Conservation (phyloP, 768 basidiomycete species). For the Leucocoprinus leucothites region DNA sequence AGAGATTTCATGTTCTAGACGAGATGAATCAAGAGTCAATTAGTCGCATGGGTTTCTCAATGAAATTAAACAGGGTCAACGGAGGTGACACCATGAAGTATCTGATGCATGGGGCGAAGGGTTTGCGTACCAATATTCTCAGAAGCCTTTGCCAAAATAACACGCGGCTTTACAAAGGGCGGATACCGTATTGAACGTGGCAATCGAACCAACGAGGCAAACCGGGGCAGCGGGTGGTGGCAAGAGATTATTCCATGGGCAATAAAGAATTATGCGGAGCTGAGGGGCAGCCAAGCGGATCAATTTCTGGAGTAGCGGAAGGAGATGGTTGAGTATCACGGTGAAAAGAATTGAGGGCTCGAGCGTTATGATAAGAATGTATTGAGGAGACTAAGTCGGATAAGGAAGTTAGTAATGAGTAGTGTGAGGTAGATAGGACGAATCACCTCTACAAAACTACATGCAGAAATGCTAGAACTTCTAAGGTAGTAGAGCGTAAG, state of each 20-base stretch:
- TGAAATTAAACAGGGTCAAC: constrained; percentile 9
- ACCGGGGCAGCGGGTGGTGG: background rate
- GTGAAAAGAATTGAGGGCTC: background rate
- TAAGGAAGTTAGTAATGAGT: constrained; percentile 4
- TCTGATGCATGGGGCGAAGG: constrained; percentile 7
- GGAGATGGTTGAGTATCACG: background rate
- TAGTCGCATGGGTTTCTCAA: background rate
- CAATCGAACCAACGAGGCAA: constrained; percentile 1
- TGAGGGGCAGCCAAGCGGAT: background rate
- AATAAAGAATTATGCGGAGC: background rate
- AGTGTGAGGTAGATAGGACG: background rate
- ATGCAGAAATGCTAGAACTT: background rate
- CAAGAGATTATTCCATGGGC: background rate
- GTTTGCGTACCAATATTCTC: constrained; percentile 1
- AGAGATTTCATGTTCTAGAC: background rate
- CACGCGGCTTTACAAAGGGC: constrained; percentile 2
- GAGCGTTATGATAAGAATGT: background rate
- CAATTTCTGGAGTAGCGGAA: background rate
- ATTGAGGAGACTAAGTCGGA: constrained; percentile 1
- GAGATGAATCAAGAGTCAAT: background rate
- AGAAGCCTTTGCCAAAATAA: background rate
- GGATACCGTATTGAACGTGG: background rate
- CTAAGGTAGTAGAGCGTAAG: background rate
- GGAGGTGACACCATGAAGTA: background rate
- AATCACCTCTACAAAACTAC: constrained; percentile 1